Percentiles rank a stretch among this genome's conserved stretches.
phyloP scores from a whole-genome alignment of 164 flowering plant species.

The Akebia trifoliata region DNA sequence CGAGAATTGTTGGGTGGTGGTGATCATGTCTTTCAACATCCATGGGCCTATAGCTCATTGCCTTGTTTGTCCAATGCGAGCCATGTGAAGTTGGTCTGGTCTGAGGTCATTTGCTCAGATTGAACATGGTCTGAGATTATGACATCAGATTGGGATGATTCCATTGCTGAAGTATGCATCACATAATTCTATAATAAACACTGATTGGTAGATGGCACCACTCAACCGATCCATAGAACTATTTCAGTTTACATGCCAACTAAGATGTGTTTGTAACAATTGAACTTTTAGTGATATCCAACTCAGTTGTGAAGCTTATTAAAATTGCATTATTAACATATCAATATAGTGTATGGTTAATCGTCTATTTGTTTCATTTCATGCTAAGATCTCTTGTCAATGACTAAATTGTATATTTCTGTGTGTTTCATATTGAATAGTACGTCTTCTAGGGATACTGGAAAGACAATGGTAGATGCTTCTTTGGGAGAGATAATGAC shows the following conservation, averaged over 20 bases:
- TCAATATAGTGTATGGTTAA: neutral
- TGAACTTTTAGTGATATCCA: neutral
- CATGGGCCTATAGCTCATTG: neutral
- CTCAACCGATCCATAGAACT: neutral
- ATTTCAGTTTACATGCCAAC: neutral
- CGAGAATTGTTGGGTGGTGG: no score
- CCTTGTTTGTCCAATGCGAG: neutral
- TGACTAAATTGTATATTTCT: neutral
- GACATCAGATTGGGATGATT: neutral
- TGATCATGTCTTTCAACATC: no score
- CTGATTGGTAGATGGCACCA: neutral
- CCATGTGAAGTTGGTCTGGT: neutral
- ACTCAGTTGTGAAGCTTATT: neutral
- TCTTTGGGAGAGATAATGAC: slow-evolving; percentile 99
- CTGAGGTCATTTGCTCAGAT: neutral
- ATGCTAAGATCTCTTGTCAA: slow-evolving; percentile 1
- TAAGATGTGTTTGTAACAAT: neutral
- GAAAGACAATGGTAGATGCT: slow-evolving; percentile 98
- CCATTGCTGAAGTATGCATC: neutral
- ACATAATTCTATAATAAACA: neutral
- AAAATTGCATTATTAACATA: neutral
- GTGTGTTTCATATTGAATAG: slow-evolving; percentile 31
- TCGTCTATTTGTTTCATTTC: neutral
- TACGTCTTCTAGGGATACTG: slow-evolving; percentile 93
- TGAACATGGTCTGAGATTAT: neutral